Conservation (phyloP, 176 grass and related monocot species). For the Canna indica region DNA sequence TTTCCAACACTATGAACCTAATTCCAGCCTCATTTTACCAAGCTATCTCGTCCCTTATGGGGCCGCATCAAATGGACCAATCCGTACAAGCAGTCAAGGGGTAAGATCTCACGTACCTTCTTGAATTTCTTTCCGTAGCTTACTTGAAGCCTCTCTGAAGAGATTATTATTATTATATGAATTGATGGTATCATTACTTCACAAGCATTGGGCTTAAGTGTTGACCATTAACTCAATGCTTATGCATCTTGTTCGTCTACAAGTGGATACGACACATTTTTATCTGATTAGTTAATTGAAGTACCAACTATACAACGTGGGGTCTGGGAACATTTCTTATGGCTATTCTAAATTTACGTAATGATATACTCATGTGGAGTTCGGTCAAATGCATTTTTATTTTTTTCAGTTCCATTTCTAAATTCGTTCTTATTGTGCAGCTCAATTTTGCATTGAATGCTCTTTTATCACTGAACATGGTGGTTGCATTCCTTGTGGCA, state of each 20-base stretch:
- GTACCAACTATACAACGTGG: too few relatives aligned
- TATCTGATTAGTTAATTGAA: too few relatives aligned
- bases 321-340: too few relatives aligned
- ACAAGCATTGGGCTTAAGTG: neutral
- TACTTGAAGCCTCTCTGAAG: neutral
- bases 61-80: slow-evolving; percentile 69
- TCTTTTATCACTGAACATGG: slow-evolving; percentile 79
- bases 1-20: slow-evolving; percentile 82
- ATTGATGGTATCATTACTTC: neutral
- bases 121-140: too few relatives aligned
- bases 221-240: neutral
- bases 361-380: too few relatives aligned
- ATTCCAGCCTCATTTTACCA: slow-evolving; percentile 67
- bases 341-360: too few relatives aligned
- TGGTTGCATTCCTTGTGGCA: slow-evolving; percentile 77
- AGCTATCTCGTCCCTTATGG: slow-evolving; percentile 85
- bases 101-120: slow-evolving; percentile 30
- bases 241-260: too few relatives aligned
- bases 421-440: slow-evolving; percentile 29
- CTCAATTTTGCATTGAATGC: slow-evolving; percentile 80
- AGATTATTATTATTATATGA: neutral
- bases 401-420: slow-evolving; percentile 8
- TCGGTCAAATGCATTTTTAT: neutral
- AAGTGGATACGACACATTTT: too few relatives aligned
- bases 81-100: slow-evolving; percentile 47